These are phyloP conservation scores for Mangifera indica DNA, from an alignment of 345 rosid genomes.

Conservation along the genomic window DNA sequence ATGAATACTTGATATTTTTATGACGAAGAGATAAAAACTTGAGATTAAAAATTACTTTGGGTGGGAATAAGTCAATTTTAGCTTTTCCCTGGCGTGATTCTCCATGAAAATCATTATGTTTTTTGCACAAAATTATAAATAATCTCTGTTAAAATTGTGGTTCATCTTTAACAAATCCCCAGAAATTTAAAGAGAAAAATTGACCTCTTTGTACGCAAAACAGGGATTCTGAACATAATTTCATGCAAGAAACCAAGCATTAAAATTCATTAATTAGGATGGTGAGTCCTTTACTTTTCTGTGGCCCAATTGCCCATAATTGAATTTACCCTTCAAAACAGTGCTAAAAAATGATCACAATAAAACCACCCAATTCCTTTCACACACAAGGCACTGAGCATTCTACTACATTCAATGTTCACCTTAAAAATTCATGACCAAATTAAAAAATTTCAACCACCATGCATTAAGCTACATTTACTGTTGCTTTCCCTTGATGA, in stretches of 20 bases:
- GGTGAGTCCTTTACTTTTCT: neutral
- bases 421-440: constrained; percentile 2
- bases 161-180: no score
- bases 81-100: no score
- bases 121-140: no score
- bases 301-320: constrained; percentile 7
- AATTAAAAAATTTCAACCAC: constrained; percentile 5
- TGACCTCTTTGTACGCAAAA: no score
- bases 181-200: no score
- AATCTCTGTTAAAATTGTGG: no score
- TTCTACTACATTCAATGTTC: neutral
- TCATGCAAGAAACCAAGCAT: neutral
- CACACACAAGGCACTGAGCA: neutral
- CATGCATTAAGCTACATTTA: neutral
- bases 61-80: no score
- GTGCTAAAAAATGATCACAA: neutral
- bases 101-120: no score
- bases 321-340: neutral
- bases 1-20: no score
- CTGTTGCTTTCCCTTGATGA: neutral
- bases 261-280: neutral
- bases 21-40: no score
- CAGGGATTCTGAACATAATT: no score
- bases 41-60: no score
- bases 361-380: neutral